Base-by-base conservation (phyloP, 2,329 filamentous ascomycete species). In the Fusarium brevicatenulatum region DNA sequence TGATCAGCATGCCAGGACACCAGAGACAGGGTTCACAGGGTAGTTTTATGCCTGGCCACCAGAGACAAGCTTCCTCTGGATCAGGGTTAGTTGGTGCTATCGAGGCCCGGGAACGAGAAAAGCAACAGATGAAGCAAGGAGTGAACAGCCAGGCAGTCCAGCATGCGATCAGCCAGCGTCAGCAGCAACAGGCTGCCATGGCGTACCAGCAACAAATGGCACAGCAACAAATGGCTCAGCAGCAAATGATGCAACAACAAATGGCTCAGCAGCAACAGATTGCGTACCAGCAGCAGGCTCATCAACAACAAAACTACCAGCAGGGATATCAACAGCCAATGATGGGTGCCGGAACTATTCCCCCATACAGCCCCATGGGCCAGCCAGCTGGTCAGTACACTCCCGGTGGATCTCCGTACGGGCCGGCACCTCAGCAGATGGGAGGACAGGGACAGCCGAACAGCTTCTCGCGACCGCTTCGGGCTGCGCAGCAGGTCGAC, bases 91-190 rank as follows among this genome's bases (percentile, higher is more conserved):
- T 97, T 11, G 93, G 92, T 3, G 92, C 93, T 19, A 95, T 97
- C 61, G 92, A 94, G 69, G 89, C 90, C 4, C 89, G 95, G 19
- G 93, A 98, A 80, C 90, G 91, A 16, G 94, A 97, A 78, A 94
- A 90, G 78, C 86, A 89, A 71, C 88, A 91, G 59, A 90, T 92
- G 81, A 93, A 89, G 76, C 88, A 92, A 64, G 91, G 91, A 0
- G 83, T 91, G 67, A 90, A 91, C 66, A 76, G 66, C 32, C 75
- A 77, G 43, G 74, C 66, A 7, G 66, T 77, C 21, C 74, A 77
- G 53, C 60, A 76, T 9, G 72, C 74, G 8, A 74, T 76, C 43
- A 66, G 44, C 52, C 72, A 75, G 52, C 68, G 72, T 10, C 72
- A 75, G 30, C 74, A 76, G 12, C 66, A 69, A 44, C 66, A 69